Evolutionary conservation across 1,284 basidiomycete species (phyloP).

Genomic region (Fomitopsis palustris): DNA sequence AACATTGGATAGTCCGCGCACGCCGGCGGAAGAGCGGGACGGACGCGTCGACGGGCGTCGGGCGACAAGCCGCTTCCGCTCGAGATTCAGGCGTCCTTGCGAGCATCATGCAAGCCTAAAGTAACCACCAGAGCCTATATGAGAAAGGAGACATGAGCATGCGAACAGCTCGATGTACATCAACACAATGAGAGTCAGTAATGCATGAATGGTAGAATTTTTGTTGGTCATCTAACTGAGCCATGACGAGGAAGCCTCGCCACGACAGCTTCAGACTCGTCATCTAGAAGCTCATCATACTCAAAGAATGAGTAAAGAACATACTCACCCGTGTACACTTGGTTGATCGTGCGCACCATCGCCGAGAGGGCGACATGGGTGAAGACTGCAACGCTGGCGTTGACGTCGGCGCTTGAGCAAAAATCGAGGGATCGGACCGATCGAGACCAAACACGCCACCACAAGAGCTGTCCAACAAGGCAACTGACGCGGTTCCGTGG

Average conservation of each 20-base stretch:
- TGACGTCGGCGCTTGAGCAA: background rate
- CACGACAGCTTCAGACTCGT: conserved; percentile 74
- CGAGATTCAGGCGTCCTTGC: no score
- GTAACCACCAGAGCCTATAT: no score
- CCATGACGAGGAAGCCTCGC: conserved; percentile 58
- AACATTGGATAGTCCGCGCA: no score
- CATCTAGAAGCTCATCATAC: conserved; percentile 77
- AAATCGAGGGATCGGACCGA: background rate
- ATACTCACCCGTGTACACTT: background rate
- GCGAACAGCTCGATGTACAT: background rate
- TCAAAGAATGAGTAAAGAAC: conserved; percentile 9
- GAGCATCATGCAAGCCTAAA: no score
- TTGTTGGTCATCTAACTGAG: conserved; percentile 59
- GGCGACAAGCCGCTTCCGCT: no score
- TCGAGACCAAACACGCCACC: background rate
- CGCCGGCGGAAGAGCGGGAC: no score
- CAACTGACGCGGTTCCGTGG: background rate
- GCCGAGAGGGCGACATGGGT: background rate
- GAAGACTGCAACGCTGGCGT: background rate
- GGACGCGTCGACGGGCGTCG: no score
- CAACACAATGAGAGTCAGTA: conserved; percentile 50
- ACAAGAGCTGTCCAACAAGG: background rate
- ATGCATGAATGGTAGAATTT: conserved; percentile 87
- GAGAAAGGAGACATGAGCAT: background rate
- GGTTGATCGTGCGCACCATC: background rate